phyloP scores from a whole-genome alignment of 495 filamentous ascomycete genomes.

The Penicillium atrosanguineum region DNA sequence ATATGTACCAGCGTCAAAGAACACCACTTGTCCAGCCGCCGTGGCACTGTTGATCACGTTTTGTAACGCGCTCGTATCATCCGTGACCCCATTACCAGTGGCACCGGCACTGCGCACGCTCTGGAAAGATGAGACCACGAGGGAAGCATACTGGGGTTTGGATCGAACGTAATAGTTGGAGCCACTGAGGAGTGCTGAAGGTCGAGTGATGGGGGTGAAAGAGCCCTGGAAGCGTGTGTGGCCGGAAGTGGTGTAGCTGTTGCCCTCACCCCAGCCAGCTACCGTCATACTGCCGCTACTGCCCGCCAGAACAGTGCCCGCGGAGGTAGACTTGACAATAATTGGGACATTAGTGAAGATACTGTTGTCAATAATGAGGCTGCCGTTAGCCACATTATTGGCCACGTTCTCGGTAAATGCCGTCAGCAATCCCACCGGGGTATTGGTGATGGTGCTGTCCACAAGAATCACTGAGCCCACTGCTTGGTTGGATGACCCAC shows the following conservation, averaged over 20 bases:
- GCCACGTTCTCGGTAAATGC: neutral
- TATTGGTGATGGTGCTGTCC: conserved; percentile 29
- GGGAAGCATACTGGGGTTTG: conserved; percentile 46
- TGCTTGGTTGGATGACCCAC: conserved; percentile 7
- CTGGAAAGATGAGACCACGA: conserved; percentile 16
- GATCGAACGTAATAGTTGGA: conserved; percentile 39
- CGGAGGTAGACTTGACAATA: conserved; percentile 49
- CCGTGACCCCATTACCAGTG: conserved; percentile 60
- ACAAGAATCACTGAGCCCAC: conserved; percentile 47
- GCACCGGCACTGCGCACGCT: neutral
- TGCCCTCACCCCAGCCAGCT: conserved; percentile 46
- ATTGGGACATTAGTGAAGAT: conserved; percentile 53
- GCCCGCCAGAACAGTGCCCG: conserved; percentile 47
- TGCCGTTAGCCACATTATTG: conserved; percentile 22
- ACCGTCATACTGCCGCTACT: conserved; percentile 44
- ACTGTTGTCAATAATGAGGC: conserved; percentile 62
- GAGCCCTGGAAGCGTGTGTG: conserved; percentile 30
- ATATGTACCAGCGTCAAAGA: conserved; percentile 76
- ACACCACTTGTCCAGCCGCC: conserved; percentile 50
- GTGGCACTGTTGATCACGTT: conserved; percentile 32
- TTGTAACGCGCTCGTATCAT: conserved; percentile 55
- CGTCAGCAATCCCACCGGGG: neutral
- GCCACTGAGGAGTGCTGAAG: conserved; percentile 24
- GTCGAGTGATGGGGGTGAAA: conserved; percentile 23
- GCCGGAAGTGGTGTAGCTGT: conserved; percentile 36